Conservation (phyloP, 805 yeast species). For the Zygosaccharomyces siamensis region DNA sequence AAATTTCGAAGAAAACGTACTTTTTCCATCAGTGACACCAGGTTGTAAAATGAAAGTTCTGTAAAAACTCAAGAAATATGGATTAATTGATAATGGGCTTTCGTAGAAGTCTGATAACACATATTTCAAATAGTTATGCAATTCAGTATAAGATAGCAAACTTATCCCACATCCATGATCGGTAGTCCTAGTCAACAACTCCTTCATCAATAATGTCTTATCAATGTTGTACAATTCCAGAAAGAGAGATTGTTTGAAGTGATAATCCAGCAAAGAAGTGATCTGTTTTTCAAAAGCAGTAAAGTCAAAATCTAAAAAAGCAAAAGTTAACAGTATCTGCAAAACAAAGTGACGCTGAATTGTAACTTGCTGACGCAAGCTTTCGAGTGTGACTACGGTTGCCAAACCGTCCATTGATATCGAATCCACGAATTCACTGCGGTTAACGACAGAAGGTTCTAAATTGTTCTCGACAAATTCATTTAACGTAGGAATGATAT, state of each 20-base stretch:
- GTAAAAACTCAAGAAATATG: slow-evolving; percentile 21
- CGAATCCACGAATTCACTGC: slow-evolving; percentile 21
- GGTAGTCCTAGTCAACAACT: slow-evolving; percentile 20
- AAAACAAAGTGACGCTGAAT: slow-evolving; percentile 32
- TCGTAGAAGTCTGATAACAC: slow-evolving; percentile 16
- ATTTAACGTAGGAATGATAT: slow-evolving; percentile 37
- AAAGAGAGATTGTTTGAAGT: slow-evolving; percentile 27
- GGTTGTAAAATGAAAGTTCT: slow-evolving; percentile 16
- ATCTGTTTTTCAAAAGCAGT: slow-evolving; percentile 24
- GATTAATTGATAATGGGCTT: slow-evolving; percentile 13
- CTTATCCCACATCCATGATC: slow-evolving; percentile 27
- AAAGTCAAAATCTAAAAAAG: slow-evolving; percentile 38
- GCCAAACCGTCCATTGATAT: slow-evolving; percentile 25
- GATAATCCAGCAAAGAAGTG: slow-evolving; percentile 20
- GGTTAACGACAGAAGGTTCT: slow-evolving; percentile 2
- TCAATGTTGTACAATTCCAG: slow-evolving; percentile 26
- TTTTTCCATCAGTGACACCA: slow-evolving; percentile 3
- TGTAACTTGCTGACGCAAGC: slow-evolving; percentile 29
- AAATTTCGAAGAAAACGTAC: slow-evolving; percentile 3
- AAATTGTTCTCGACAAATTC: slow-evolving; percentile 34
- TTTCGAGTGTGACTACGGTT: slow-evolving; percentile 23
- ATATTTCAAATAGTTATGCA: slow-evolving; percentile 18
- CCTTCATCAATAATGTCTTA: slow-evolving; percentile 18
- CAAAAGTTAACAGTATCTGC: slow-evolving; percentile 34
- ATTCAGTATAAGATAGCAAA: slow-evolving; percentile 23